Percentiles rank a stretch among this genome's conserved stretches.
phyloP scores from a whole-genome alignment of 2,329 filamentous ascomycete genomes.

The Beauveria sp. region DNA sequence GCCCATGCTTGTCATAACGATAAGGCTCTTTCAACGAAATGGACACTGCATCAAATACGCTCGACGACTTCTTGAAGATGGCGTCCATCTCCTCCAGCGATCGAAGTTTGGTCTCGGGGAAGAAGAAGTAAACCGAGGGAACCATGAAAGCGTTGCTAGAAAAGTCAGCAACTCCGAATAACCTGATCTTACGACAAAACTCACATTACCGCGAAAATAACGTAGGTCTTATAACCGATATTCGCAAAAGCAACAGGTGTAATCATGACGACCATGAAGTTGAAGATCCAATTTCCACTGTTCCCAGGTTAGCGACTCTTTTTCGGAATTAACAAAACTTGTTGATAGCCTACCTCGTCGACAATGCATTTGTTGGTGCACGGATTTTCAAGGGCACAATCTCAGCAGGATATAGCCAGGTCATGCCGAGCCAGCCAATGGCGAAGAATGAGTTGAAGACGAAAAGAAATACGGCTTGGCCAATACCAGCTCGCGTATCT shows the following conservation, averaged over 20 bases:
- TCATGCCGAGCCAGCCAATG: slow-evolving; percentile 52
- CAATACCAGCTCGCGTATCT: slow-evolving; percentile 8
- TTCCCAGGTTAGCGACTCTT: neutral
- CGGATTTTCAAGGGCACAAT: slow-evolving; percentile 37
- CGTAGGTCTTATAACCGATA: slow-evolving; percentile 8
- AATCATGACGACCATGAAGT: slow-evolving; percentile 11
- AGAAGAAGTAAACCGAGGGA: slow-evolving; percentile 9
- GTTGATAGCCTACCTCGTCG: slow-evolving; percentile 28
- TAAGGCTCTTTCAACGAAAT: slow-evolving; percentile 1
- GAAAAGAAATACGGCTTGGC: slow-evolving; percentile 42
- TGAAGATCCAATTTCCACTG: slow-evolving; percentile 9
- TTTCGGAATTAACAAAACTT: too few relatives aligned
- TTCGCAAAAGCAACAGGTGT: slow-evolving; percentile 6
- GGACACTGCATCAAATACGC: slow-evolving; percentile 4
- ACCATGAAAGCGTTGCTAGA: slow-evolving; percentile 8
- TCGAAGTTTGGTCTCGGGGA: slow-evolving; percentile 7
- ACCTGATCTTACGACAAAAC: neutral
- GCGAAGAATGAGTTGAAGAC: slow-evolving; percentile 60
- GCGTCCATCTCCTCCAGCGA: slow-evolving; percentile 9
- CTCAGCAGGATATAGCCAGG: slow-evolving; percentile 47
- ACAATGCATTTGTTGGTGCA: slow-evolving; percentile 38
- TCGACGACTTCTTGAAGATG: slow-evolving; percentile 9
- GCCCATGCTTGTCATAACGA: neutral
- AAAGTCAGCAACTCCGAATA: neutral
- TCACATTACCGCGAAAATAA: slow-evolving; percentile 8